Conservation (phyloP, 202 grass and related monocot species). For the Brachypodium distachyon region DNA sequence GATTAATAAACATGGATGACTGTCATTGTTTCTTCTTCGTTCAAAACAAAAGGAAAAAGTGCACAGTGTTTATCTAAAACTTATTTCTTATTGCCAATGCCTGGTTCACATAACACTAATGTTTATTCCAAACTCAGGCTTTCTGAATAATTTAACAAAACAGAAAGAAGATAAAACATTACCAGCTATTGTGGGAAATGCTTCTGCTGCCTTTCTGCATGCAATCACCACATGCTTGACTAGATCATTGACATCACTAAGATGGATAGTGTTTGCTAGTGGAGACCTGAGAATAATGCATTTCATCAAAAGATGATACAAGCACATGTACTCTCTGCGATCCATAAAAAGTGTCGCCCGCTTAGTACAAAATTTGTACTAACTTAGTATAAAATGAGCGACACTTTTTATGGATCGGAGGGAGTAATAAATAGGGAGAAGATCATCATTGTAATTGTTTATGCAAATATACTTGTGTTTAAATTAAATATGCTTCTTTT, state of each 20-base stretch:
- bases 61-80: constrained; percentile 1
- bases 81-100: constrained; percentile 1
- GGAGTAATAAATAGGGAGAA: constrained; percentile 16
- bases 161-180: neutral
- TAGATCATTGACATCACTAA: constrained; percentile 39
- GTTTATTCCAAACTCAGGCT: neutral
- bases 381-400: too few species aligned
- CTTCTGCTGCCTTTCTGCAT: constrained; percentile 32
- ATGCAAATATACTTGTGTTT: neutral
- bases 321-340: too few species aligned
- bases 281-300: constrained; percentile 40
- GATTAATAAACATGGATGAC: neutral
- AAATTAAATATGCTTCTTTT: neutral
- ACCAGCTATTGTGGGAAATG: constrained; percentile 28
- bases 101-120: neutral
- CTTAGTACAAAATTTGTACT: too few species aligned
- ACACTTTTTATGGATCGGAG: too few species aligned
- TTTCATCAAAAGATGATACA: constrained; percentile 19
- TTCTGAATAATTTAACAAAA: neutral
- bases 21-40: neutral
- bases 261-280: constrained; percentile 45
- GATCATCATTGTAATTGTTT: neutral
- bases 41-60: neutral
- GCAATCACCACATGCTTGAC: constrained; percentile 34
- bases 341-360: too few species aligned